Evolutionary conservation across 2,329 filamentous ascomycete genomes (phyloP).

Genomic region (Colletotrichum kahawae): DNA sequence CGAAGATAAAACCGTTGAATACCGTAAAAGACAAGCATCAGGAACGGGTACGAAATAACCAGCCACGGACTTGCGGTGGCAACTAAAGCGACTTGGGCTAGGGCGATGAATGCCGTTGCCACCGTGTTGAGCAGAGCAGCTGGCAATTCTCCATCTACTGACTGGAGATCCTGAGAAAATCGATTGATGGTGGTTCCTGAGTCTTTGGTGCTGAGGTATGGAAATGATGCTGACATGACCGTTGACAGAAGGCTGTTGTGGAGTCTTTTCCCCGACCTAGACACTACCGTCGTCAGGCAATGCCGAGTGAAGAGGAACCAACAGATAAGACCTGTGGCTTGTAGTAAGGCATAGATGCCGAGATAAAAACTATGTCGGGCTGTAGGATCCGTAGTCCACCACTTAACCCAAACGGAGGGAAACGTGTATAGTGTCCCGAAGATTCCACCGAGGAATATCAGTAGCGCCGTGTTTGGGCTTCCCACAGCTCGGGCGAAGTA

Average conservation of each 20-base stretch:
- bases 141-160: conserved; percentile 45
- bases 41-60: conserved; percentile 36
- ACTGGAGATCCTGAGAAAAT: conserved; percentile 50
- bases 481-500: conserved; percentile 37
- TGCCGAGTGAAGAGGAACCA: conserved; percentile 8
- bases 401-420: conserved; percentile 44
- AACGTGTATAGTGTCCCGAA: conserved; percentile 31
- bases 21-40: background rate
- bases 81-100: conserved; percentile 53
- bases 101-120: conserved; percentile 25
- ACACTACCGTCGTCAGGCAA: conserved; percentile 27
- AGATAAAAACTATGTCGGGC: conserved; percentile 30
- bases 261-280: conserved; percentile 32
- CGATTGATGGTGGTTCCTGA: conserved; percentile 45
- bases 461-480: conserved; percentile 20
- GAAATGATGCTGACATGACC: conserved; percentile 40
- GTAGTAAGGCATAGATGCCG: conserved; percentile 33
- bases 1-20: conserved; percentile 61
- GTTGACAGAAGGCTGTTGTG: conserved; percentile 37
- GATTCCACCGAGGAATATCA: conserved; percentile 2
- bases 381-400: conserved; percentile 39
- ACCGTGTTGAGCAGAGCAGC: conserved; percentile 34
- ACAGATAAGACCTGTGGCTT: conserved; percentile 18
- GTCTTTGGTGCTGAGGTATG: conserved; percentile 47
- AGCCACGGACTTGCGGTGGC: conserved; percentile 46